These are phyloP conservation scores for Oryza coarctata DNA, from an alignment of 176 grass and related monocot species.

Conservation along the genomic window DNA sequence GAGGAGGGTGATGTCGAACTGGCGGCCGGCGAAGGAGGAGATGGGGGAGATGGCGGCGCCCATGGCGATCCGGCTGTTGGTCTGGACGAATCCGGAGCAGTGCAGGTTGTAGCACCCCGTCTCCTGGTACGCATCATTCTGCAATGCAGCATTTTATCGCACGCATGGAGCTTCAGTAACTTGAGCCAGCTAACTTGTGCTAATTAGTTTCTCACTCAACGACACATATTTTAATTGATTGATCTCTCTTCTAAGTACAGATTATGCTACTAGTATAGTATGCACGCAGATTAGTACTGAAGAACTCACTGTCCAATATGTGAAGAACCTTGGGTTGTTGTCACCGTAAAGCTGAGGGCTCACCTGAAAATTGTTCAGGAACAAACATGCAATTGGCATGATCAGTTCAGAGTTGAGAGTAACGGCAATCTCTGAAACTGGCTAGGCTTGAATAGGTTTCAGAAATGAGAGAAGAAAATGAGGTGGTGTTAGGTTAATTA, in stretches of 20 bases:
- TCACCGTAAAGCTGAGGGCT: conserved; percentile 93
- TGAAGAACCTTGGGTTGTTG: conserved; percentile 81
- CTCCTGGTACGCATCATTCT: conserved; percentile 87
- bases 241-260: too few species aligned
- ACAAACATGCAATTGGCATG: neutral
- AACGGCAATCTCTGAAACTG: neutral
- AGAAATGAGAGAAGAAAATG: neutral
- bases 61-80: conserved; percentile 57
- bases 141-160: neutral
- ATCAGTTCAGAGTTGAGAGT: neutral
- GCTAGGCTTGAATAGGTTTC: neutral
- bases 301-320: conserved; percentile 84
- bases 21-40: conserved; percentile 45
- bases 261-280: neutral
- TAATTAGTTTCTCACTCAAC: neutral
- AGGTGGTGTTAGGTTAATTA: too few species aligned
- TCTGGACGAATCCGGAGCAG: conserved; percentile 90
- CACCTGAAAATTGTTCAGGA: conserved; percentile 43
- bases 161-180: neutral
- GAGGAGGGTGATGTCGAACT: conserved; percentile 73
- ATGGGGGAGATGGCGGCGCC: conserved; percentile 76
- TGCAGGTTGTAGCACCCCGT: conserved; percentile 92
- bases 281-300: neutral
- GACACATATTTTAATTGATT: neutral
- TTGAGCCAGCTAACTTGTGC: too few species aligned